phyloP scores from a whole-genome alignment of 768 basidiomycete species.

The Podaxis carcinomalis region DNA sequence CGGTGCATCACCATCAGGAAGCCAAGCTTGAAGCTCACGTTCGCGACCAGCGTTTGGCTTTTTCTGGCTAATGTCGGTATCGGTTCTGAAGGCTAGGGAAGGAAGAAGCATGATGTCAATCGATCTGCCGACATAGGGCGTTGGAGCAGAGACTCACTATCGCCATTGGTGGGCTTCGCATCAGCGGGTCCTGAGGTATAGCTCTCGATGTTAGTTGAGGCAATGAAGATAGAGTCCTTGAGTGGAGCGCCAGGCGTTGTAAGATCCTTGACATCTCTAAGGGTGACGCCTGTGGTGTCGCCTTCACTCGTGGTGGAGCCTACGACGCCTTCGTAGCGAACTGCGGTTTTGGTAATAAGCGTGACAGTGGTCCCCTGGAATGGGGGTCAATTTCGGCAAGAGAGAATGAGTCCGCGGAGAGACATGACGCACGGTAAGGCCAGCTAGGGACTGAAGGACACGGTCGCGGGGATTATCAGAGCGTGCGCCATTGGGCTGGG shows the following conservation, averaged over 20 bases:
- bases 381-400: constrained; percentile 6
- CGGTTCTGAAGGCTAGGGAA: constrained; percentile 71
- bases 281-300: constrained; percentile 65
- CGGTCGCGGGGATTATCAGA: constrained; percentile 52
- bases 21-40: constrained; percentile 82
- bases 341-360: constrained; percentile 63
- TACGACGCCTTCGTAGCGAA: constrained; percentile 74
- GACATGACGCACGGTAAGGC: constrained; percentile 57
- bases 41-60: constrained; percentile 45
- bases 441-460: constrained; percentile 59
- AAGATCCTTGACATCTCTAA: constrained; percentile 77
- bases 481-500: constrained; percentile 46
- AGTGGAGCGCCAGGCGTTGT: constrained; percentile 61
- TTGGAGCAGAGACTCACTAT: constrained; percentile 45
- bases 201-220: constrained; percentile 66
- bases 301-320: constrained; percentile 57
- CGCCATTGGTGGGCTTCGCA: constrained; percentile 63
- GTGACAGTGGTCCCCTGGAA: constrained; percentile 74
- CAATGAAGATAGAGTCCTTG: constrained; percentile 67
- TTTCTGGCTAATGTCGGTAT: constrained; percentile 70
- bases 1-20: constrained; percentile 37
- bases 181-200: constrained; percentile 76
- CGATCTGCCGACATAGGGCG: constrained; percentile 1
- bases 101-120: constrained; percentile 7
- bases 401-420: background rate